phyloP scores from a whole-genome alignment of 768 basidiomycete species.

The Russula virescens region DNA sequence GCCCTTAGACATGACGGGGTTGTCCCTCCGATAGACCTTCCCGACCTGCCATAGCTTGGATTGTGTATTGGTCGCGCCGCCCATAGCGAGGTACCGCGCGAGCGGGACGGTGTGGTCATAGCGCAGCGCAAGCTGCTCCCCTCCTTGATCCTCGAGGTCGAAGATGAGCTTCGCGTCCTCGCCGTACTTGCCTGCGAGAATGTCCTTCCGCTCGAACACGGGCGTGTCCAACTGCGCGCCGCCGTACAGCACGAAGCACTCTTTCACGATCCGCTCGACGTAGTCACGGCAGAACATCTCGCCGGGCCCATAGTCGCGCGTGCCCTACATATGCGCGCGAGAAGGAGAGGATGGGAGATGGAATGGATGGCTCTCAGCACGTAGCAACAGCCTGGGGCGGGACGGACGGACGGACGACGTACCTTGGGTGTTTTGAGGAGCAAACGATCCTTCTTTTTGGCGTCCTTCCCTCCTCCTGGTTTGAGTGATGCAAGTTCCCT shows the following conservation, averaged over 20 bases:
- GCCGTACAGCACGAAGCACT: constrained; percentile 83
- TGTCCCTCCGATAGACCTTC: constrained; percentile 97
- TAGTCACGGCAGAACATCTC: constrained; percentile 91
- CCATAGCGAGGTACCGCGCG: constrained; percentile 93
- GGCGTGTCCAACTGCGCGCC: constrained; percentile 94
- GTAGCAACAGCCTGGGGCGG: neutral
- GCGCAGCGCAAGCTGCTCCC: constrained; percentile 88
- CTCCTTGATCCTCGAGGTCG: constrained; percentile 95
- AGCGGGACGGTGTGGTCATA: constrained; percentile 98
- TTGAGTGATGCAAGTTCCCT: constrained; percentile 43
- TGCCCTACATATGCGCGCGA: constrained; percentile 60
- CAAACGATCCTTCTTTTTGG: constrained; percentile 59
- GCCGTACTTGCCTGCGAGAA: constrained; percentile 94
- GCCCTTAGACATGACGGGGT: constrained; percentile 96
- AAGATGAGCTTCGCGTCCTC: constrained; percentile 98
- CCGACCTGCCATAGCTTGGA: constrained; percentile 95
- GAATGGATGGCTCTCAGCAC: neutral
- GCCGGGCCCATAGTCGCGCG: constrained; percentile 86
- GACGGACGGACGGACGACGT: constrained; percentile 27
- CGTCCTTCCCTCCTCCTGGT: constrained; percentile 41
- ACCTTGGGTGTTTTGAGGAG: constrained; percentile 94
- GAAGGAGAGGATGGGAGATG: neutral
- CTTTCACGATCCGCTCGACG: constrained; percentile 84
- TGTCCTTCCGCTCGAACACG: constrained; percentile 96
- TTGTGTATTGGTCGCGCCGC: constrained; percentile 65